Base-by-base conservation (phyloP, 371 early-diverging fungal species). In the Mucor mucedo region DNA sequence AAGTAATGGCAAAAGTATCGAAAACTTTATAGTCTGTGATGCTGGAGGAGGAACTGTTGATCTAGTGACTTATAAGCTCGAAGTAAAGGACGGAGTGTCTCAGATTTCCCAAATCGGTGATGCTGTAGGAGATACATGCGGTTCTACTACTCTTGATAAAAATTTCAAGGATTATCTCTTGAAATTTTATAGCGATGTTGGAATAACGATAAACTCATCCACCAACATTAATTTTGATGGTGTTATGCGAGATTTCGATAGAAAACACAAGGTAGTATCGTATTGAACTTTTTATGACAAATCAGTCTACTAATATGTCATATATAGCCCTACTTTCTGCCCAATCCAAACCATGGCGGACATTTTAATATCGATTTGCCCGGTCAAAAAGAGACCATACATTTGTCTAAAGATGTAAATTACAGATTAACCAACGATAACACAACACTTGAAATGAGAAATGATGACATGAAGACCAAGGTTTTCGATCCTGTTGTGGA, bases 61-160 rank as follows among this genome's bases (percentile, higher is more conserved):
- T 21, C 21, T 21, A 21, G 21, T 21, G 21, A 21, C 21, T 21
- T 21, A 21, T 1, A 1, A 21, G 21, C 1, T 21, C 0, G 1
- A 21, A 21, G 21, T 21, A 21, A 21, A 21, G 0, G 21, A 21
- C 1, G 21, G 21, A 21, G 21, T 21, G 21, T 21, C 21, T 21
- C 21, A 21, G 9, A 45, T 58, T 5, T 13, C 16, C 8, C 48
- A 58, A 38, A 33, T 80, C 41, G 75, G 80, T 27, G 71, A 77
- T 49, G 78, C 82, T 47, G 64, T 62, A 60, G 84, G 84, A 35
- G 78, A 70, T 49, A 71, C 73, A 39, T 83, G 84, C 60, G 84
- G 84, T n/a, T 78, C 77, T 5, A 74, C 70, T 50, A 75, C 78
- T 68, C 72, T 83, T 45, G 84, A 83, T 55, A 57, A 53, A 14